Evolutionary conservation across 2,329 filamentous ascomycete species (phyloP), one percentile per base, ranked within the genome.

Genomic region (Penicillium occitanis): DNA sequence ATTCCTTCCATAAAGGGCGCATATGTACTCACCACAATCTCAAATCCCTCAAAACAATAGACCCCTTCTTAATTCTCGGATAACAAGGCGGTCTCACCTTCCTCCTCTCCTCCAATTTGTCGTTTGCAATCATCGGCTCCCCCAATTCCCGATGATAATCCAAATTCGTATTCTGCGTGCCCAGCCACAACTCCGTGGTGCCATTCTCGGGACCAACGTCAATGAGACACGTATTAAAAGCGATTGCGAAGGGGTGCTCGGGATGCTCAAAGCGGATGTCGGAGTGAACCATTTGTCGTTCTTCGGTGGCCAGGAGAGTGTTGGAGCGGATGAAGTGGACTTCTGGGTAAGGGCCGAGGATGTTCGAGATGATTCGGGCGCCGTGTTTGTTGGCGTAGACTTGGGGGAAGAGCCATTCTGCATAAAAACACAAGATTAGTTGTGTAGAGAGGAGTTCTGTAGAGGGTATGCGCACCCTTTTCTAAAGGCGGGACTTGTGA

Each of bases 1-100:
- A 28, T 7, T 22, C 1, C 42, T 13, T 48, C 42, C 42, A 44
- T 19, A 19, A 10, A 4, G 42, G n/a, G 42, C 2, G 33, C 17
- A 17, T 48, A 3, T 14, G 44, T 25, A 40, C 44, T 42, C 6
- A 63, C 74, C 74, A 76, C 11, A 68, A 68, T 59, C 74, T 66
- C 46, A 76, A 35, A 60, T 76, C 74, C 59, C 74, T 70, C 25
- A 76, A 67, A 68, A 75, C 71, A 57, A 76, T 68, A 40, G 75
- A 74, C 14, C 74, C 74, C 19, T 70, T 69, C 35, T 42, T n/a
- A 35, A 66, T 66, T 35, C 46, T 63, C 0, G 73, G 72, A 67
- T 74, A 73, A 6, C 75, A 65, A 2, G 74, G 74, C 17, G 73
- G 73, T 14, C 74, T 67, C 6, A 73, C 64, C 14, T 64, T 66